Evolutionary conservation across 2,329 filamentous ascomycete species (phyloP), one percentile per base, ranked within the genome.

Genomic region (Trichoderma sp.): DNA sequence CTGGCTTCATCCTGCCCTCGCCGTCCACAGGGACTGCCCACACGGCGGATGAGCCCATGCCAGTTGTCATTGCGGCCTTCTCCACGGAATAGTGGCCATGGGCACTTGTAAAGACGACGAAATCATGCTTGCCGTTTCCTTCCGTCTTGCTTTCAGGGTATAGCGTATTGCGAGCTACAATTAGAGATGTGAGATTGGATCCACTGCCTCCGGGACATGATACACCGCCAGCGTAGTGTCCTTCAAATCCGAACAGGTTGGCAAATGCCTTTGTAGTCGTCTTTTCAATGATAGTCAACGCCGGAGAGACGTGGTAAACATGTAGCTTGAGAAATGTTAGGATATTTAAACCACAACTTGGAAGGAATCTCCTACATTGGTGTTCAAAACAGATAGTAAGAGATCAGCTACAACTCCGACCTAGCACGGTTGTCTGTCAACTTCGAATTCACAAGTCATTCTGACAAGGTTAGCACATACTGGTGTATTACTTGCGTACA

Each of bases 81-180:
- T 97, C 94, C 30, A 98, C 89, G 6, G 91, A 95, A 84, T 98
- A 99, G 85, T 98, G 96, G 0, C 95, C 95, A 80, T 98, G 94
- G 1, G 87, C 90, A 75, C 91, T 93, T 3, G 95, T 98, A 83
- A 98, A 98, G 69, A 98, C 83, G 23, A 94, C 91, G 77, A 98
- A 95, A 23, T 87, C 85, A 73, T 85, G 81, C 4, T 79, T 78
- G 1, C 85, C 87, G 78, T 94, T 94, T 17, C 96, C 96, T 1
- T 87, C 80, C 0, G 83, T 84, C 81, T 97, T 97, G 66, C 91
- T 94, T 11, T 88, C 85, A 0, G 95, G 95, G 79, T 90, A 97
- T 3, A 98, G 86, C 0, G 88, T 92, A 84, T 97, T 98, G 72
- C 95, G 90, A 4, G 96, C 95, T 74, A 97, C 90, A 32, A 97